Evolutionary conservation across 2,329 filamentous ascomycete genomes (phyloP).

Genomic region (Exophiala mesophila): DNA sequence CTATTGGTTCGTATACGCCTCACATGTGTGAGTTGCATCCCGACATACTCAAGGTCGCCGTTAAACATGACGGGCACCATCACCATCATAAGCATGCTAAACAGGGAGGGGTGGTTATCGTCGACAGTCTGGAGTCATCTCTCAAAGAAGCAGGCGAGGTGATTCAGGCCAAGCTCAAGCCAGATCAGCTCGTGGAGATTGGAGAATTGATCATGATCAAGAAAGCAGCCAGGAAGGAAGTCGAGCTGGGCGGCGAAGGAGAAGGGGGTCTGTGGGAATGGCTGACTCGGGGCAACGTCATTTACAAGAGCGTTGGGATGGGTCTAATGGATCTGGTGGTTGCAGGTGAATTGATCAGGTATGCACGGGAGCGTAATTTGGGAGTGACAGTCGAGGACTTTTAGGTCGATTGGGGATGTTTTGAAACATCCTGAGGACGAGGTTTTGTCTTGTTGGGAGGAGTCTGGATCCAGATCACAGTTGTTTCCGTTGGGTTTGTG

Average conservation of each 20-base stretch:
- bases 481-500: too few relatives aligned
- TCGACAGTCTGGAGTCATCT: constrained; percentile 69
- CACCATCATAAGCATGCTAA: constrained; percentile 49
- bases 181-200: constrained; percentile 76
- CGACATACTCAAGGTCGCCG: constrained; percentile 64
- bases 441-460: constrained; percentile 1
- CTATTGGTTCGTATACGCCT: constrained; percentile 52
- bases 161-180: constrained; percentile 67
- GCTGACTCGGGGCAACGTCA: constrained; percentile 59
- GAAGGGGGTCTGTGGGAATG: constrained; percentile 51
- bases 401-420: constrained; percentile 24
- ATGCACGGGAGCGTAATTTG: constrained; percentile 53
- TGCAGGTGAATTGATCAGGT: constrained; percentile 52
- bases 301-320: constrained; percentile 66
- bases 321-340: constrained; percentile 66
- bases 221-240: constrained; percentile 41
- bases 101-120: constrained; percentile 56
- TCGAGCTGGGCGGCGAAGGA: constrained; percentile 34
- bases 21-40: constrained; percentile 80
- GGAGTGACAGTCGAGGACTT: constrained; percentile 47
- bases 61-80: constrained; percentile 37
- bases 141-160: constrained; percentile 83
- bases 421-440: too few relatives aligned
- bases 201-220: constrained; percentile 71
- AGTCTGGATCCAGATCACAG: too few relatives aligned